Evolutionary conservation across 768 basidiomycete genomes (phyloP).

Genomic region (Kwoniella bestiolae): DNA sequence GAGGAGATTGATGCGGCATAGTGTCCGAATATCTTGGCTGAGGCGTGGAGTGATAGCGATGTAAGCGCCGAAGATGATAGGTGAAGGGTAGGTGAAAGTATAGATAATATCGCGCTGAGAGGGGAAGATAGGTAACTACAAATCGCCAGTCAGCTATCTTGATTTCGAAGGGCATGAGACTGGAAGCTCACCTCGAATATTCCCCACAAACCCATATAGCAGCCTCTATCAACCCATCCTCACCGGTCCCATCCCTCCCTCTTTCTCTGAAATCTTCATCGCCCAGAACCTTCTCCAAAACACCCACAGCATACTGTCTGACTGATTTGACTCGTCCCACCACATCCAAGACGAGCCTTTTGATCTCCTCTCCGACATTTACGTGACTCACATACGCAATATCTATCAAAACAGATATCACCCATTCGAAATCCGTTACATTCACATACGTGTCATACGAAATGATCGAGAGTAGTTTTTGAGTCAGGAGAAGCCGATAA

Average conservation of each 20-base stretch:
- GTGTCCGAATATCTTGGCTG: slow-evolving; percentile 81
- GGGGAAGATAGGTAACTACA: slow-evolving; percentile 38
- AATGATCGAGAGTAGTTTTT: slow-evolving; percentile 83
- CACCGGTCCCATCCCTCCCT: slow-evolving; percentile 71
- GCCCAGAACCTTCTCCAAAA: slow-evolving; percentile 78
- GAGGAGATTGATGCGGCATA: slow-evolving; percentile 79
- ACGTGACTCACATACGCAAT: slow-evolving; percentile 84
- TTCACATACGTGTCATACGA: slow-evolving; percentile 82
- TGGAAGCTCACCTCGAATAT: slow-evolving; percentile 73
- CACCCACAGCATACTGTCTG: slow-evolving; percentile 76
- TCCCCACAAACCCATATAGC: slow-evolving; percentile 98
- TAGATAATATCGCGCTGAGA: slow-evolving; percentile 66
- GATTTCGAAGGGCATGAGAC: background rate
- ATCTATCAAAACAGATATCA: slow-evolving; percentile 90
- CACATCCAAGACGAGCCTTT: slow-evolving; percentile 84
- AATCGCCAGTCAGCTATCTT: background rate
- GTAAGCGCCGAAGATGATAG: slow-evolving; percentile 66
- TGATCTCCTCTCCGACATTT: slow-evolving; percentile 74
- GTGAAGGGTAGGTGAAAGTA: slow-evolving; percentile 59
- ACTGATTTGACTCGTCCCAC: slow-evolving; percentile 77
- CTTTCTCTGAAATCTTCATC: slow-evolving; percentile 76
- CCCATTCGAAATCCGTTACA: slow-evolving; percentile 95
- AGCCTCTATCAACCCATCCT: slow-evolving; percentile 85
- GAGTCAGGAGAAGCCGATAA: slow-evolving; percentile 81
- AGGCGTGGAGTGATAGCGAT: slow-evolving; percentile 78